Evolutionary conservation across 2,329 filamentous ascomycete genomes (phyloP).

Genomic region (Leptosphaerulina australis): DNA sequence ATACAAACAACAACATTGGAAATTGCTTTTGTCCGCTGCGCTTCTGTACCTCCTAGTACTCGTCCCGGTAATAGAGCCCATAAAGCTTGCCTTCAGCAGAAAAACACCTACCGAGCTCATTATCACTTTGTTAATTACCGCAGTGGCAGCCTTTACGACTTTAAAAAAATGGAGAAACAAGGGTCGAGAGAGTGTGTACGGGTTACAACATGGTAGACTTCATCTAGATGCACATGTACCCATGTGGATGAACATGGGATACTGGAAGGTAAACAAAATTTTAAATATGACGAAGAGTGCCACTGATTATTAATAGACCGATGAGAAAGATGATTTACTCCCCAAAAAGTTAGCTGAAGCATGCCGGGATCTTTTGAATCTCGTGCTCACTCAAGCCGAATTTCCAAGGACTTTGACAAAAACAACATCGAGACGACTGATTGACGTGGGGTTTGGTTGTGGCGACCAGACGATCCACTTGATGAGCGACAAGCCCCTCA

Average conservation of each 20-base stretch:
- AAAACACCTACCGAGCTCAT: no score
- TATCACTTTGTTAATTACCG: no score
- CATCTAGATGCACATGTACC: slow-evolving; percentile 56
- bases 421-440: slow-evolving; percentile 32
- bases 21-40: neutral
- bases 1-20: neutral
- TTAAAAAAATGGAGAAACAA: neutral
- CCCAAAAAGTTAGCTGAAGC: slow-evolving; percentile 51
- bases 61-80: neutral
- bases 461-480: slow-evolving; percentile 63
- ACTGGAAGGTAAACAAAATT: slow-evolving; percentile 55
- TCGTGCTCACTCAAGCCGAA: slow-evolving; percentile 55
- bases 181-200: slow-evolving; percentile 47
- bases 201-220: slow-evolving; percentile 62
- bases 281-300: neutral
- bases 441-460: slow-evolving; percentile 65
- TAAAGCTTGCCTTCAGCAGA: neutral
- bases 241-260: slow-evolving; percentile 71
- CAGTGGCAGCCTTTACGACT: neutral
- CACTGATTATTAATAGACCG: neutral
- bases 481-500: slow-evolving; percentile 26
- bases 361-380: slow-evolving; percentile 56
- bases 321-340: neutral
- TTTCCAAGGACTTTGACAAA: slow-evolving; percentile 32
- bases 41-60: neutral